Evolutionary conservation across 139 green algal species (phyloP), one percentile per base, ranked within the genome.

Genomic region (Limnomonas spitsbergensis): DNA sequence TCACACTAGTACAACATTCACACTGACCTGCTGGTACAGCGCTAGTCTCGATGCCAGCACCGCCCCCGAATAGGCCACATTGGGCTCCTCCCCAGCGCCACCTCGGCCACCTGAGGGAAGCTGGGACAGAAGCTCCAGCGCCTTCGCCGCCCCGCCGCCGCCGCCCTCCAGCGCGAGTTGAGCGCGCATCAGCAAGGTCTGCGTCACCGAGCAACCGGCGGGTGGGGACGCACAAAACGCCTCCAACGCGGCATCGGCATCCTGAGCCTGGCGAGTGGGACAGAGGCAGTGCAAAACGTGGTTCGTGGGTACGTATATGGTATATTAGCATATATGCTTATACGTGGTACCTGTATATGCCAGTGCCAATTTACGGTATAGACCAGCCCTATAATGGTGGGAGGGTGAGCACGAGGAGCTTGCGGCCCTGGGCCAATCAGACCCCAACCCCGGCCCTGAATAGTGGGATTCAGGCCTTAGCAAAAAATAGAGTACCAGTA

Each of bases 21-120:
- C n/a, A 14, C 47, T 61, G 14, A 84, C 72, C 42, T 84, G 80
- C 78, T 93, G 87, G 56, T 87, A 76, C 53, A 94, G 79, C 2
- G 85, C 80, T 34, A 89, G 69, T 27, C 82, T 73, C 20, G 91
- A 94, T 4, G 88, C 89, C 37, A 94, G 54, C 56, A 95, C 69
- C 24, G 73, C 81, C 14, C 80, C 70, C 32, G 53, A 72, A 36
- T 52, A 4, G 2, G 69, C 53, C 9, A 29, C 67, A 40, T 40
- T 29, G 29, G 24, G 24, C 53, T 75, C 3, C 54, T 38, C 39
- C 66, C 72, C 40, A 36, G 34, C 4, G 42, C 75, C 54, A 80
- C 66, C 34, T 38, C 67, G 32, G 40, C 40, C 20, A 69, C 81
- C 1, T 61, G 47, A 61, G 20, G 47, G 20, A 14, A 61, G 47